Evolutionary conservation across 129 eudicot species (phyloP).

Genomic region (Flaveria trinervia): DNA sequence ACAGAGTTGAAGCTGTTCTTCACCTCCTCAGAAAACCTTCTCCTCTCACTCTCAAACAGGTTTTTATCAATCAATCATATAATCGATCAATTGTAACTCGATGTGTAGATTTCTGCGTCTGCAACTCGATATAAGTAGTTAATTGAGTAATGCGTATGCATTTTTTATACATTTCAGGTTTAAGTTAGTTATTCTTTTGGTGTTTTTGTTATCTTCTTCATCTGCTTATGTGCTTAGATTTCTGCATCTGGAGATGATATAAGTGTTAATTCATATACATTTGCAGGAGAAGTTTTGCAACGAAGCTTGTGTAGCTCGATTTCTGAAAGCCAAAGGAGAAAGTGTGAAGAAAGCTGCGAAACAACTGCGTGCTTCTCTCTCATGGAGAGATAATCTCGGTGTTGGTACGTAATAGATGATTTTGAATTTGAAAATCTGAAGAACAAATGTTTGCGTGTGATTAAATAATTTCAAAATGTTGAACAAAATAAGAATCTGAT

Average conservation of each 20-base stretch:
- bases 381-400: constrained; percentile 84
- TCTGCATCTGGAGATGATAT: constrained; percentile 15
- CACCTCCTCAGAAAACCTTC: constrained; percentile 64
- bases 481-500: not conserved
- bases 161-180: no score
- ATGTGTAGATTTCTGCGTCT: not conserved
- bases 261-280: not conserved
- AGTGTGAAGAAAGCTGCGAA: constrained; percentile 89
- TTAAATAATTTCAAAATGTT: not conserved
- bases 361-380: constrained; percentile 76
- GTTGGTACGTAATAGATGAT: constrained; percentile 60
- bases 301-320: constrained; percentile 75
- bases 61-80: not conserved
- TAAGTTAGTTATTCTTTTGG: not conserved
- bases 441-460: not conserved
- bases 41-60: constrained; percentile 91
- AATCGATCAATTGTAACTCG: not conserved
- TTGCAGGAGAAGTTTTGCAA: constrained; percentile 89
- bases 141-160: no score
- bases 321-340: constrained; percentile 80
- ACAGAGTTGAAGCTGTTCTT: constrained; percentile 76
- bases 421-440: not conserved
- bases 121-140: not conserved
- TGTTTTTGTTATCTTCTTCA: not conserved
- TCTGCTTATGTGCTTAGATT: not conserved